phyloP scores from a whole-genome alignment of 768 basidiomycete species.

The Grammothele lineata region DNA sequence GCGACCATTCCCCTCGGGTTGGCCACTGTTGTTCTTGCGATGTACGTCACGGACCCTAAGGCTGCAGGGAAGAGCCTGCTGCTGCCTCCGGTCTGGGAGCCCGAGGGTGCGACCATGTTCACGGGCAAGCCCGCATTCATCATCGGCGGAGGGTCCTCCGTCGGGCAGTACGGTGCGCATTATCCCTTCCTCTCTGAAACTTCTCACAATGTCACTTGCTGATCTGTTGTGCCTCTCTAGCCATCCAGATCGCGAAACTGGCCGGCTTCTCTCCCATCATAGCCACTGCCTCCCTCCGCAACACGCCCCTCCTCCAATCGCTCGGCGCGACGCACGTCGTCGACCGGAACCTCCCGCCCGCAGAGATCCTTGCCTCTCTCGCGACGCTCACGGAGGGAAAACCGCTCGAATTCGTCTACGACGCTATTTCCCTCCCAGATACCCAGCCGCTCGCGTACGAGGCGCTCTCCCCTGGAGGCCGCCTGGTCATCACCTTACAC shows the following conservation, averaged over 20 bases:
- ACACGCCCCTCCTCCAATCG: slow-evolving; percentile 13
- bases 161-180: slow-evolving; percentile 27
- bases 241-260: slow-evolving; percentile 24
- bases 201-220: not conserved
- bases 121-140: slow-evolving; percentile 21
- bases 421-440: slow-evolving; percentile 19
- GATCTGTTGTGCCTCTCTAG: slow-evolving; percentile 8
- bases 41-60: slow-evolving; percentile 20
- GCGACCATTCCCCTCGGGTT: slow-evolving; percentile 27
- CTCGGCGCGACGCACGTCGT: slow-evolving; percentile 25
- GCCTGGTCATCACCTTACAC: slow-evolving; percentile 13
- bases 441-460: slow-evolving; percentile 21
- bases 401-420: slow-evolving; percentile 23
- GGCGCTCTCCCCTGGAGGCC: slow-evolving; percentile 22
- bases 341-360: slow-evolving; percentile 18
- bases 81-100: slow-evolving; percentile 11
- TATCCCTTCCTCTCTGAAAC: too few relatives aligned
- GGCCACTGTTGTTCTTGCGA: slow-evolving; percentile 25
- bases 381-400: slow-evolving; percentile 13
- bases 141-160: slow-evolving; percentile 25
- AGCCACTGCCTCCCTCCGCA: slow-evolving; percentile 23
- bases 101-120: slow-evolving; percentile 4
- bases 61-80: slow-evolving; percentile 4
- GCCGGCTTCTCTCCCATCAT: slow-evolving; percentile 27
- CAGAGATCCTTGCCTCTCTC: slow-evolving; percentile 9